Percentiles rank a stretch among this genome's conserved stretches.
Conservation (phyloP, 2,329 filamentous ascomycete species). For the Trematosphaeria pertusa region DNA sequence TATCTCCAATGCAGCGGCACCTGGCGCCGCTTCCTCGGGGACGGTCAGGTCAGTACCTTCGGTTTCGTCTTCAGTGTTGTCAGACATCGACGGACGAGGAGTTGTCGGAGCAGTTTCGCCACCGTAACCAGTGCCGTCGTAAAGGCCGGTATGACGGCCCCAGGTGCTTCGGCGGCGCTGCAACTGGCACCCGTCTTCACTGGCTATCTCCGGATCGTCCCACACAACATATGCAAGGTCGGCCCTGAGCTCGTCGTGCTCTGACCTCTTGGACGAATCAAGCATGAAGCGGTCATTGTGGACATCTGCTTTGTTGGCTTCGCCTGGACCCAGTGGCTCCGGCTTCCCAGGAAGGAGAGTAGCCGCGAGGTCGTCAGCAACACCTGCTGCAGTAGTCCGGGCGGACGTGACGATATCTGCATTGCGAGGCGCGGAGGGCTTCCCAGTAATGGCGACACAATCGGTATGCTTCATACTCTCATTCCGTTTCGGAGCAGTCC, state of each 20-base stretch:
- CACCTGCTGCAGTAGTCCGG: neutral
- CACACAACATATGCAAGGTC: slow-evolving; percentile 17
- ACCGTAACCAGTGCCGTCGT: slow-evolving; percentile 36
- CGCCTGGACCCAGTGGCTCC: slow-evolving; percentile 3
- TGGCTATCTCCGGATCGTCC: slow-evolving; percentile 7
- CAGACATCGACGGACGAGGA: slow-evolving; percentile 6
- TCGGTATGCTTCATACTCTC: too few species aligned
- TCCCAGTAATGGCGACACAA: neutral
- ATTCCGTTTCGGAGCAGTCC: too few species aligned
- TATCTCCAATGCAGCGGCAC: too few species aligned
- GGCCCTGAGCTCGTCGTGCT: slow-evolving; percentile 4
- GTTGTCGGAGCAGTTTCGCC: slow-evolving; percentile 11
- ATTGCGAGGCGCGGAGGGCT: neutral
- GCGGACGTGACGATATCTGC: neutral
- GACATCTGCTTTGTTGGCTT: neutral
- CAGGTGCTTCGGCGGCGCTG: slow-evolving; percentile 15
- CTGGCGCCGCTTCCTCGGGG: slow-evolving; percentile 1
- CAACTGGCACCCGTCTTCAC: slow-evolving; percentile 1
- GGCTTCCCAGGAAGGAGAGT: slow-evolving; percentile 1
- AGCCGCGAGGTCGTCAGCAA: neutral
- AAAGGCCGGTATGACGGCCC: slow-evolving; percentile 25
- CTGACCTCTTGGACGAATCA: neutral
- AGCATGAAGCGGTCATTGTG: slow-evolving; percentile 1
- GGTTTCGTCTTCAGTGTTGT: slow-evolving; percentile 2
- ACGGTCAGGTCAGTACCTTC: slow-evolving; percentile 2